phyloP scores from a whole-genome alignment of 768 basidiomycete species.

The Mycena haematopus region DNA sequence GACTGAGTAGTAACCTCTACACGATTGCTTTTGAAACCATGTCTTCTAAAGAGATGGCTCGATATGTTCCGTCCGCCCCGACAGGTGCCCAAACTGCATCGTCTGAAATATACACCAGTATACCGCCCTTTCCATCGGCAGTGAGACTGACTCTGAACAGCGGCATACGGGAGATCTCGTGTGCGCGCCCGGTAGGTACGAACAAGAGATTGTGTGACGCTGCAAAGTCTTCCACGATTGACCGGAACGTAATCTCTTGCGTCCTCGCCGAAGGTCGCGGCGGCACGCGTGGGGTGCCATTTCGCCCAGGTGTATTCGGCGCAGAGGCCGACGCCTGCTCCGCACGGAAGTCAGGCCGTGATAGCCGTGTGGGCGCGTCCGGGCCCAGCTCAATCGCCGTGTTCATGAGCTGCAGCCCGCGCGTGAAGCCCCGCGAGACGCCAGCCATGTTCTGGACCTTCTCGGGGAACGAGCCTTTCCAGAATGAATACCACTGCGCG shows the following conservation, averaged over 20 bases:
- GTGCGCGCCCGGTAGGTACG: slow-evolving; percentile 84
- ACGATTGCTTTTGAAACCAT: slow-evolving; percentile 75
- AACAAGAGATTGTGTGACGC: slow-evolving; percentile 88
- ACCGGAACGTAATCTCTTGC: slow-evolving; percentile 90
- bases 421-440: slow-evolving; percentile 81
- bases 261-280: slow-evolving; percentile 55
- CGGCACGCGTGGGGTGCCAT: slow-evolving; percentile 42
- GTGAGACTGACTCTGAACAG: slow-evolving; percentile 82
- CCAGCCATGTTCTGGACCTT: slow-evolving; percentile 68
- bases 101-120: slow-evolving; percentile 89
- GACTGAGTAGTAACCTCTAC: neutral
- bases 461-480: slow-evolving; percentile 84
- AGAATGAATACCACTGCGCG: slow-evolving; percentile 90
- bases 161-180: slow-evolving; percentile 88
- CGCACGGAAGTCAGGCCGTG: slow-evolving; percentile 69
- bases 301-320: slow-evolving; percentile 23
- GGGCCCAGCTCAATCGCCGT: slow-evolving; percentile 88
- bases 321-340: slow-evolving; percentile 44
- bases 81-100: slow-evolving; percentile 89
- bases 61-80: slow-evolving; percentile 66
- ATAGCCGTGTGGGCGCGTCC: slow-evolving; percentile 70
- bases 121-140: slow-evolving; percentile 84
- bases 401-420: slow-evolving; percentile 93
- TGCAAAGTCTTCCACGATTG: slow-evolving; percentile 91
- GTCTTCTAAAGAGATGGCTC: slow-evolving; percentile 85